These are phyloP conservation scores for Coemansia interrupta DNA, from an alignment of 192 early-diverging fungal genomes.

Conservation along the genomic window DNA sequence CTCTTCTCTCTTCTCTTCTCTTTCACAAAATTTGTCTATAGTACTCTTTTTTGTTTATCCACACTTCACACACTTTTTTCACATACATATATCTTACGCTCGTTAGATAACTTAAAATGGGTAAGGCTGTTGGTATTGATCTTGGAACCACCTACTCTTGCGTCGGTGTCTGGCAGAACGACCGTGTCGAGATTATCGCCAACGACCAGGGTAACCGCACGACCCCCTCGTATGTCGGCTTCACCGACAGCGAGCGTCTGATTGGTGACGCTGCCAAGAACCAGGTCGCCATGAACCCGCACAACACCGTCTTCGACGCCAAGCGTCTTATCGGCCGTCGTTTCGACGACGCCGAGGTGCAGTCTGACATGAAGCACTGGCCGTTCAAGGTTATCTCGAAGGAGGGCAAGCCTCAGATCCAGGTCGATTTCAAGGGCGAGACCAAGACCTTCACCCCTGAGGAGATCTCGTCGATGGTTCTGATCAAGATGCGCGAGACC, in stretches of 20 bases:
- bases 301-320: slow-evolving; percentile 98
- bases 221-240: slow-evolving; percentile 94
- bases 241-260: slow-evolving; percentile 96
- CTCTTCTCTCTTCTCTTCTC: slow-evolving; percentile 4
- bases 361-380: slow-evolving; percentile 99
- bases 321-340: slow-evolving; percentile 98
- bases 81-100: slow-evolving; percentile 5
- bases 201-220: slow-evolving; percentile 99
- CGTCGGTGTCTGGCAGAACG: slow-evolving; percentile 68
- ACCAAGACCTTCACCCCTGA: slow-evolving; percentile 93
- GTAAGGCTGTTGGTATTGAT: slow-evolving; percentile 62
- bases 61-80: not conserved
- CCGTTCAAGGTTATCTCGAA: slow-evolving; percentile 93
- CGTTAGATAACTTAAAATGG: slow-evolving; percentile 25
- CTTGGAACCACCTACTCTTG: slow-evolving; percentile 60
- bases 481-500: slow-evolving; percentile 98
- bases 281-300: slow-evolving; percentile 96
- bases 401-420: slow-evolving; percentile 83
- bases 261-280: slow-evolving; percentile 99
- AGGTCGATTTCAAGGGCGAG: slow-evolving; percentile 96
- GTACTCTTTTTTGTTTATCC: not conserved
- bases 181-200: slow-evolving; percentile 92
- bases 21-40: slow-evolving; percentile 9
- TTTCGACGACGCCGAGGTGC: slow-evolving; percentile 88
- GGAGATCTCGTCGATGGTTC: slow-evolving; percentile 97